These are phyloP conservation scores for Yarrowia hollandica DNA, from an alignment of 805 yeast species.

Conservation along the genomic window DNA sequence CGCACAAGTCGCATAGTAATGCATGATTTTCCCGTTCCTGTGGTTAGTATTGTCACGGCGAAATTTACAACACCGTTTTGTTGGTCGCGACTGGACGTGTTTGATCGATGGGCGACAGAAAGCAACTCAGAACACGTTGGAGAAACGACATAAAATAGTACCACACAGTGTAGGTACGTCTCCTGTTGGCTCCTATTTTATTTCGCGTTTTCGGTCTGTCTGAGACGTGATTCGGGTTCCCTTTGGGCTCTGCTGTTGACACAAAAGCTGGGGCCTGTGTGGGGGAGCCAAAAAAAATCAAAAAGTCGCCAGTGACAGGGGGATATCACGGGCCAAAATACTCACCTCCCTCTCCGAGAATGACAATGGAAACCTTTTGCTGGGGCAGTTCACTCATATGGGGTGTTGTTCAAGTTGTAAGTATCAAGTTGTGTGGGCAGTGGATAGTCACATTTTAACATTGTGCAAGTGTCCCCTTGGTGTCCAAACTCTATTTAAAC, in stretches of 20 bases:
- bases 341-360: conserved; percentile 42
- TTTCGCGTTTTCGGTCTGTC: not conserved
- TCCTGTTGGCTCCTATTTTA: too few species aligned
- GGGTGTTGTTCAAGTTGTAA: not conserved
- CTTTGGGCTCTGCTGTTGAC: not conserved
- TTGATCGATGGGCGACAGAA: not conserved
- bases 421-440: conserved; percentile 21
- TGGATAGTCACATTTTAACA: conserved; percentile 24
- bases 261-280: not conserved
- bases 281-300: not conserved
- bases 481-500: conserved; percentile 14
- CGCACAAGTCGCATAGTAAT: conserved; percentile 42
- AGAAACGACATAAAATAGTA: too few species aligned
- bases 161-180: too few species aligned
- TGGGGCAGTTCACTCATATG: conserved; percentile 27
- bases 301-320: too few species aligned
- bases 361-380: conserved; percentile 37
- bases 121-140: conserved; percentile 10
- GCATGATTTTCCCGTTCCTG: conserved; percentile 38
- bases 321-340: not conserved
- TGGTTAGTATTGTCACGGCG: not conserved
- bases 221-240: not conserved
- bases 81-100: not conserved
- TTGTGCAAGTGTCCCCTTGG: conserved; percentile 23
- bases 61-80: not conserved